Conservation (phyloP, 2,329 filamentous ascomycete genomes). For the Dactylellina cionopaga region DNA sequence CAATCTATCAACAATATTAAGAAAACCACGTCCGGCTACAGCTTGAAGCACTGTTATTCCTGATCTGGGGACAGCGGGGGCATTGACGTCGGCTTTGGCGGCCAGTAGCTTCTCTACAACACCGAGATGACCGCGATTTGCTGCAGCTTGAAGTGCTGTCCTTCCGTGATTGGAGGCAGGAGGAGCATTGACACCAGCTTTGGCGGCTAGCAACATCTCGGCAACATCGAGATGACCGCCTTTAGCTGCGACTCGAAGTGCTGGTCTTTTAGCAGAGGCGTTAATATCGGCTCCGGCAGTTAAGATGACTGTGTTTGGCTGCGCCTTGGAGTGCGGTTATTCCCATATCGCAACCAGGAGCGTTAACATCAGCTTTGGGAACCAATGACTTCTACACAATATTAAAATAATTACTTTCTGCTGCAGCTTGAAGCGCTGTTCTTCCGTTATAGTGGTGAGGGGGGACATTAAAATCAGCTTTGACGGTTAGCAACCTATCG, state of each 20-base stretch:
- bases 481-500: background rate
- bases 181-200: slow-evolving; percentile 1
- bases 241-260: slow-evolving; percentile 5
- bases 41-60: slow-evolving; percentile 1
- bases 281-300: background rate
- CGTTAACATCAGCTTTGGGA: background rate
- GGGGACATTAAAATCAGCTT: background rate
- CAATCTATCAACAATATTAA: background rate
- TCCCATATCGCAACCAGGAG: background rate
- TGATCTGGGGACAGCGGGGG: background rate
- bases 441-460: background rate
- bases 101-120: background rate
- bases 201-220: background rate
- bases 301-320: background rate
- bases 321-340: background rate
- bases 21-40: background rate
- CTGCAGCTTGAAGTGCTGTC: too few species aligned
- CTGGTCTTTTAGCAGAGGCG: background rate
- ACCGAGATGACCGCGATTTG: background rate
- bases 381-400: background rate
- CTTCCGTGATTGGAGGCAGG: background rate
- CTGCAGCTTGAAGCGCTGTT: too few species aligned
- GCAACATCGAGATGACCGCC: background rate
- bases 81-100: background rate
- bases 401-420: background rate